These are phyloP conservation scores for Lactarius sanguifluus DNA, from an alignment of 768 basidiomycete genomes.

Conservation along the genomic window DNA sequence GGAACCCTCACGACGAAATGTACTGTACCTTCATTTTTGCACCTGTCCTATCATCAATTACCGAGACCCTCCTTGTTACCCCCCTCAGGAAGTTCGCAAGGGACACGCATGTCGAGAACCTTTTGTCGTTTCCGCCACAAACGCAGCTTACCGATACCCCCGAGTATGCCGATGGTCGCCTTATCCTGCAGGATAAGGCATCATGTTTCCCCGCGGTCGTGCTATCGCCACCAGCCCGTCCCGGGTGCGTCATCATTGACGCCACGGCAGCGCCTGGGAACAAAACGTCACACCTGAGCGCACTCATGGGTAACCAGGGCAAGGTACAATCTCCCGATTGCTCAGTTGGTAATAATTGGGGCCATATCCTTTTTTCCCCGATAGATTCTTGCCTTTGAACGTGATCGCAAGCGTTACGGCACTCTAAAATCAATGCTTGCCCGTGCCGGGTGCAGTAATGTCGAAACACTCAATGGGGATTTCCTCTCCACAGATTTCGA, in stretches of 20 bases:
- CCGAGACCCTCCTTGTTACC: neutral
- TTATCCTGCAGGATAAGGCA: slow-evolving; percentile 97
- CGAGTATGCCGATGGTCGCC: slow-evolving; percentile 71
- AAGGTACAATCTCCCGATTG: slow-evolving; percentile 50
- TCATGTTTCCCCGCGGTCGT: slow-evolving; percentile 94
- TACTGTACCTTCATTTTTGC: slow-evolving; percentile 44
- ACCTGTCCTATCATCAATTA: slow-evolving; percentile 2
- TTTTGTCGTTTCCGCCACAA: slow-evolving; percentile 73
- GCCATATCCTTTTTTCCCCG: neutral
- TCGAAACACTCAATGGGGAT: slow-evolving; percentile 71
- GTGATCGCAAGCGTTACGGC: slow-evolving; percentile 75
- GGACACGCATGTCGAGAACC: slow-evolving; percentile 80
- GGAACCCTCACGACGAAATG: slow-evolving; percentile 55
- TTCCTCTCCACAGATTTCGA: slow-evolving; percentile 78
- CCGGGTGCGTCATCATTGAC: slow-evolving; percentile 71
- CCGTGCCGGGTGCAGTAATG: slow-evolving; percentile 83
- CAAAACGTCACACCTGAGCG: slow-evolving; percentile 93
- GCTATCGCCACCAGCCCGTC: slow-evolving; percentile 65
- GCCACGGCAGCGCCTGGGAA: slow-evolving; percentile 97
- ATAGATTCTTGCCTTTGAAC: slow-evolving; percentile 86
- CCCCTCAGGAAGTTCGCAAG: slow-evolving; percentile 57
- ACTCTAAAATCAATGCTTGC: slow-evolving; percentile 84
- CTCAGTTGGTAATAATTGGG: slow-evolving; percentile 4
- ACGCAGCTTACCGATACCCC: slow-evolving; percentile 66
- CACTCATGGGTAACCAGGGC: slow-evolving; percentile 80